phyloP scores from a whole-genome alignment of 2,329 filamentous ascomycete genomes.

The Cryphonectria japonica region DNA sequence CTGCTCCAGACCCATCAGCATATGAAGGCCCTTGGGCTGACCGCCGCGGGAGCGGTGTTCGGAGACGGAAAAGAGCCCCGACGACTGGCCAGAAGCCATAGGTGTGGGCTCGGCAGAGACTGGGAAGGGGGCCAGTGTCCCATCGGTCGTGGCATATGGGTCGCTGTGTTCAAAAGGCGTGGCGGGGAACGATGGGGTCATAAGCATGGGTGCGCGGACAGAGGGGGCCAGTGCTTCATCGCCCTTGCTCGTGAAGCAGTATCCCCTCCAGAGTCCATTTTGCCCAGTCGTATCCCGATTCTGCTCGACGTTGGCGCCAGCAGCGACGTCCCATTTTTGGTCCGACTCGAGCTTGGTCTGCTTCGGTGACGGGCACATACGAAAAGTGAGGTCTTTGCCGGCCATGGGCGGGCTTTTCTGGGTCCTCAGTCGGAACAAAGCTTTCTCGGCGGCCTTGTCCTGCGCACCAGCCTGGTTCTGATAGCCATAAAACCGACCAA shows the following conservation, averaged over 20 bases:
- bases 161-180: slow-evolving; percentile 44
- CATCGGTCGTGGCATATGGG: slow-evolving; percentile 48
- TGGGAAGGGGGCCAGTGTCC: slow-evolving; percentile 35
- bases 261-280: slow-evolving; percentile 77
- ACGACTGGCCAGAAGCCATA: neutral
- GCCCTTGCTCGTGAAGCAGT: slow-evolving; percentile 55
- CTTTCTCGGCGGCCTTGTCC: slow-evolving; percentile 51
- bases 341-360: slow-evolving; percentile 82
- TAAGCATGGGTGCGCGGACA: slow-evolving; percentile 51
- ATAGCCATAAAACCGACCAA: slow-evolving; percentile 39
- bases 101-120: slow-evolving; percentile 47
- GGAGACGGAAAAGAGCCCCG: slow-evolving; percentile 17
- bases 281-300: slow-evolving; percentile 60
- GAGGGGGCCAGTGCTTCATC: slow-evolving; percentile 46
- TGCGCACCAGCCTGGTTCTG: slow-evolving; percentile 42
- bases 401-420: slow-evolving; percentile 79
- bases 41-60: slow-evolving; percentile 28
- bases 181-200: slow-evolving; percentile 50
- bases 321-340: slow-evolving; percentile 60
- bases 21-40: slow-evolving; percentile 50
- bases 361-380: slow-evolving; percentile 80
- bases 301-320: slow-evolving; percentile 49
- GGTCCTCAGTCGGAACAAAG: slow-evolving; percentile 54
- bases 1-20: slow-evolving; percentile 57
- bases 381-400: slow-evolving; percentile 78